These are phyloP conservation scores for Ambrosia artemisiifolia DNA, from an alignment of 129 eudicot genomes.

Conservation along the genomic window DNA sequence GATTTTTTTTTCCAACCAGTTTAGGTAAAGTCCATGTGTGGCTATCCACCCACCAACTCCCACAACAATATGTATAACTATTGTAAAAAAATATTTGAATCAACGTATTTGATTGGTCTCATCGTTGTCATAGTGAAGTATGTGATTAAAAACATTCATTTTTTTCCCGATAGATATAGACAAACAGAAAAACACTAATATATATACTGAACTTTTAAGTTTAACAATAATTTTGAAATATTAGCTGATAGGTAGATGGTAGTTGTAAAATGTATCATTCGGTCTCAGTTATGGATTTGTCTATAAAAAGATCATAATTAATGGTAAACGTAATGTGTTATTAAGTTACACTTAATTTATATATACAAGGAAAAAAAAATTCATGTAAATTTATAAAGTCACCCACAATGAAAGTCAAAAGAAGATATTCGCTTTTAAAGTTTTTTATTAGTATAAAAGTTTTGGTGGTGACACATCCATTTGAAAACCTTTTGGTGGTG, in stretches of 20 bases:
- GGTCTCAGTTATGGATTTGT: background rate
- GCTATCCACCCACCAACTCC: conserved; percentile 24
- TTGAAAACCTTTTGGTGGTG: background rate
- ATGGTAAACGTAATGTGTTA: no score
- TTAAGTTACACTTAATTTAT: no score
- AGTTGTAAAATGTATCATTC: background rate
- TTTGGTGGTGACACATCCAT: background rate
- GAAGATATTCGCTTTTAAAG: background rate
- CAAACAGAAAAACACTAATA: no score
- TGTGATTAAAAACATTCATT: background rate
- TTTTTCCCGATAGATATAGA: background rate
- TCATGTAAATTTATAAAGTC: background rate
- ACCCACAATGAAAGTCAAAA: background rate
- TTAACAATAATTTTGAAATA: no score
- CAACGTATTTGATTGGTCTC: background rate
- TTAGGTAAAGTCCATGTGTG: conserved; percentile 5
- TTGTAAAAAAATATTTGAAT: background rate
- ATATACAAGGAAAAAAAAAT: no score
- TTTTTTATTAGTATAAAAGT: background rate
- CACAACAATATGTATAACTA: background rate
- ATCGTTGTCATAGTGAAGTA: background rate
- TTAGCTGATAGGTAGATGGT: background rate
- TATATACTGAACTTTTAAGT: no score
- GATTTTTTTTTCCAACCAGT: conserved; percentile 5
- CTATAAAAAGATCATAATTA: background rate